Conservation (phyloP, 306 rosid species). For the Quercus alba region DNA sequence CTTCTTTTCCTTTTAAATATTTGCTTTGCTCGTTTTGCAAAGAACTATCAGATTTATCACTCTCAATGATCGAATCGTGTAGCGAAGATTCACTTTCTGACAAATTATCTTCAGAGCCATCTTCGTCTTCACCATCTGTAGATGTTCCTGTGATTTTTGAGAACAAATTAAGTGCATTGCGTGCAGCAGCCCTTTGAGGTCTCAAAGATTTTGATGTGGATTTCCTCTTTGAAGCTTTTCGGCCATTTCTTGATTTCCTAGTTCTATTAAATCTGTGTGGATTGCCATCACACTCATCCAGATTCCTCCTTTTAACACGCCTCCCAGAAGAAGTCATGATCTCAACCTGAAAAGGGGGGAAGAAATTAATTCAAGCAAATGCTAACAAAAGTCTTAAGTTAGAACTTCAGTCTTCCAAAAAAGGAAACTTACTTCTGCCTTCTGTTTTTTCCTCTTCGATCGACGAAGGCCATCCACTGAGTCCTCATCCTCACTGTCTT, state of each 20-base stretch:
- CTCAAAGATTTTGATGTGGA: constrained; percentile 74
- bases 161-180: constrained; percentile 78
- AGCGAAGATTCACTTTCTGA: constrained; percentile 80
- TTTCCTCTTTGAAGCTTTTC: constrained; percentile 55
- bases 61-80: constrained; percentile 64
- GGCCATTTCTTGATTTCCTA: constrained; percentile 62
- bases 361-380: constrained; percentile 24
- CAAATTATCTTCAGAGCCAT: constrained; percentile 55
- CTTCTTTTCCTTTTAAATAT: constrained; percentile 68
- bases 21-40: constrained; percentile 45
- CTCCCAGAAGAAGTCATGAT: constrained; percentile 95
- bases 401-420: not conserved
- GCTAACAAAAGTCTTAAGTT: constrained; percentile 1
- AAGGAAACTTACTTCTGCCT: constrained; percentile 64
- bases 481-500: constrained; percentile 64
- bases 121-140: constrained; percentile 79
- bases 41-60: constrained; percentile 71
- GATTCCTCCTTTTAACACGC: constrained; percentile 87
- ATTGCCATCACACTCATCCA: constrained; percentile 74
- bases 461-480: constrained; percentile 59
- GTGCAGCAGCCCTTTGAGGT: constrained; percentile 97
- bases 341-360: constrained; percentile 52
- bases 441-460: constrained; percentile 80
- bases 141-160: constrained; percentile 78
- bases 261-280: constrained; percentile 36